A percentile compares a stretch with the other conserved stretches of the same genome.
phyloP scores from a whole-genome alignment of 1,139 yeast genomes.

The Kodamaea sp. region DNA sequence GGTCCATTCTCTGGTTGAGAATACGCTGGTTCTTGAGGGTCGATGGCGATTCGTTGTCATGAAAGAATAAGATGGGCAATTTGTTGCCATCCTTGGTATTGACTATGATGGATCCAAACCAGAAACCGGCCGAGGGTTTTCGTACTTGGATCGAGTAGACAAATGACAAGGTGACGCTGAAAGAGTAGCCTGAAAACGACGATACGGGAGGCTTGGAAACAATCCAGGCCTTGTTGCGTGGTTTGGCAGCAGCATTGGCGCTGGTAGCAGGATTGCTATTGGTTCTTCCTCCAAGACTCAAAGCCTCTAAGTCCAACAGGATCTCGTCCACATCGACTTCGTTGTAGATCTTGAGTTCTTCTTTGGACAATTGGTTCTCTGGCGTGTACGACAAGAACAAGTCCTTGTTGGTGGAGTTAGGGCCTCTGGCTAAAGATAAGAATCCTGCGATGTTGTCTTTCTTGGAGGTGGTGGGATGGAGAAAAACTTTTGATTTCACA shows the following conservation, averaged over 20 bases:
- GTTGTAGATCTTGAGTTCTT: constrained; percentile 52
- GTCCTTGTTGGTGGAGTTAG: constrained; percentile 56
- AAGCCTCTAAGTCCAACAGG: constrained; percentile 20
- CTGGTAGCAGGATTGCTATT: constrained; percentile 3
- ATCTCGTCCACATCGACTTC: constrained; percentile 51
- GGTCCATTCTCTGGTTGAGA: constrained; percentile 68
- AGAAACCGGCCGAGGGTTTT: constrained; percentile 82
- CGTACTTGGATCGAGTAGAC: constrained; percentile 81
- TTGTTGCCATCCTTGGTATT: constrained; percentile 71
- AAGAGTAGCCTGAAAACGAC: constrained; percentile 62
- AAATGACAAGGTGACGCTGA: constrained; percentile 58
- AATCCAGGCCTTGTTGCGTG: constrained; percentile 23
- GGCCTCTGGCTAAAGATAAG: constrained; percentile 60
- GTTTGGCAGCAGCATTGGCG: constrained; percentile 14
- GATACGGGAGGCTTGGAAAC: constrained; percentile 56
- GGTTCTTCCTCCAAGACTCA: constrained; percentile 15
- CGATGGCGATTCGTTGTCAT: constrained; percentile 82
- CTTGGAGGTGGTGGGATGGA: constrained; percentile 77
- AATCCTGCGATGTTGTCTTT: constrained; percentile 81
- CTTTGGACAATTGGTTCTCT: constrained; percentile 51
- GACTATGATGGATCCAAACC: constrained; percentile 85
- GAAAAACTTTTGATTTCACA: constrained; percentile 69
- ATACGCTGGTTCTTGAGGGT: constrained; percentile 61
- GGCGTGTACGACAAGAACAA: constrained; percentile 76
- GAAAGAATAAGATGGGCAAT: constrained; percentile 84